Evolutionary conservation across 225 moss, liverwort and hornwort genomes (phyloP).

Genomic region (Lunularia cruciata): DNA sequence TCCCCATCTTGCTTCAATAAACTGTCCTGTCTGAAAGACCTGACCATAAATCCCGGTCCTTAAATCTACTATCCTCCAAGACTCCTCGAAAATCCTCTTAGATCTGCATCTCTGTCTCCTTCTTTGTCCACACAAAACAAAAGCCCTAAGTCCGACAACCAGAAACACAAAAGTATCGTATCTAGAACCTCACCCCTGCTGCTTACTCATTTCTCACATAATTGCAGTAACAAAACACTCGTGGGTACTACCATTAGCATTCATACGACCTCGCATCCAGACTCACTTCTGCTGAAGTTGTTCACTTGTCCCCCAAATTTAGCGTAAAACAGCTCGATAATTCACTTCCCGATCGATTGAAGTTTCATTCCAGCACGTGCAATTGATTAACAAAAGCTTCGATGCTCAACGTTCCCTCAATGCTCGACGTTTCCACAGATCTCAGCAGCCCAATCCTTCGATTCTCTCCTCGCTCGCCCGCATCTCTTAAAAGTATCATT

Average conservation of each 20-base stretch:
- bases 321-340: background rate
- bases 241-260: background rate
- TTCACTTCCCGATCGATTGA: background rate
- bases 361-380: background rate
- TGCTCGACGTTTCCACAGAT: background rate
- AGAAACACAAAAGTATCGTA: background rate
- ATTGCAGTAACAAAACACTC: background rate
- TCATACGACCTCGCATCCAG: background rate
- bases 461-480: background rate
- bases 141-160: background rate
- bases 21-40: background rate
- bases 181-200: too few relatives aligned
- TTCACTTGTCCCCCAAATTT: background rate
- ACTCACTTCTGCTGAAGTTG: background rate
- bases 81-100: background rate
- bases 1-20: constrained; percentile 41
- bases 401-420: background rate
- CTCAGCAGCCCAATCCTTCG: too few relatives aligned
- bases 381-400: background rate
- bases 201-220: background rate
- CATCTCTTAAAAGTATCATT: background rate
- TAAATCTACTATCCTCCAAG: background rate
- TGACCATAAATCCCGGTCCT: background rate
- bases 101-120: background rate
- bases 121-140: background rate